These are phyloP conservation scores for Cadophora sp. DNA, from an alignment of 2,329 filamentous ascomycete genomes.

Conservation along the genomic window DNA sequence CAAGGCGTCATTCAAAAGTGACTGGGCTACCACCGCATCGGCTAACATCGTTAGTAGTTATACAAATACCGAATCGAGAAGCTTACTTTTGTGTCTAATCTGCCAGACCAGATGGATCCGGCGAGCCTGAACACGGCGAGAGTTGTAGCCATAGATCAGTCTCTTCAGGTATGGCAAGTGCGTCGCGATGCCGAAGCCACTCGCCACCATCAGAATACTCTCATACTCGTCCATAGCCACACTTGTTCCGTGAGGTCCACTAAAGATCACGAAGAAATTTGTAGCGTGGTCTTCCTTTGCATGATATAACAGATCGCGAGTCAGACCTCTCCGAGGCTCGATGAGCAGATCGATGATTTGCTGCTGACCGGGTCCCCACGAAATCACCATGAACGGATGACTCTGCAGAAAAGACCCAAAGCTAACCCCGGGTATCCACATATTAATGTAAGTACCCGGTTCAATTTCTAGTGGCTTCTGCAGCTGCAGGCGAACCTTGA, in stretches of 20 bases:
- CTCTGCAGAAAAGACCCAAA: too few relatives aligned
- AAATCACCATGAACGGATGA: too few relatives aligned
- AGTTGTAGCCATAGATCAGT: conserved; percentile 26
- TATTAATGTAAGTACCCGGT: too few relatives aligned
- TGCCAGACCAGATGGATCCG: conserved; percentile 31
- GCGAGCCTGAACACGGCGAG: conserved; percentile 27
- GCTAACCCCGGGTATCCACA: too few relatives aligned
- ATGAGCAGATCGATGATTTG: too few relatives aligned
- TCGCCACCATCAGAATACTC: conserved; percentile 31
- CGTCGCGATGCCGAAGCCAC: conserved; percentile 27
- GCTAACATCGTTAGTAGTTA: conserved; percentile 12
- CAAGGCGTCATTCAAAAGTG: conserved; percentile 14
- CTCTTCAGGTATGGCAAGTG: conserved; percentile 24
- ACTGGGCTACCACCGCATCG: conserved; percentile 16
- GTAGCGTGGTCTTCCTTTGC: conserved; percentile 14
- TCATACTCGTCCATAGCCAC: conserved; percentile 27
- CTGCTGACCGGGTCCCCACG: too few relatives aligned
- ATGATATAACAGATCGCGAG: conserved; percentile 17
- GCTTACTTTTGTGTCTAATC: conserved; percentile 29
- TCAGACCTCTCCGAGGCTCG: too few relatives aligned
- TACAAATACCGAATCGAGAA: background rate
- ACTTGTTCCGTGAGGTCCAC: conserved; percentile 24
- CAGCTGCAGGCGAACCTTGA: conserved; percentile 23
- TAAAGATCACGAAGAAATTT: conserved; percentile 30
- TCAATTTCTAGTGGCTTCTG: conserved; percentile 30